Percentiles rank a stretch among this genome's conserved stretches.
These are phyloP conservation scores for Colletotrichum salicis DNA, from an alignment of 2,329 filamentous ascomycete species.

Conservation along the genomic window DNA sequence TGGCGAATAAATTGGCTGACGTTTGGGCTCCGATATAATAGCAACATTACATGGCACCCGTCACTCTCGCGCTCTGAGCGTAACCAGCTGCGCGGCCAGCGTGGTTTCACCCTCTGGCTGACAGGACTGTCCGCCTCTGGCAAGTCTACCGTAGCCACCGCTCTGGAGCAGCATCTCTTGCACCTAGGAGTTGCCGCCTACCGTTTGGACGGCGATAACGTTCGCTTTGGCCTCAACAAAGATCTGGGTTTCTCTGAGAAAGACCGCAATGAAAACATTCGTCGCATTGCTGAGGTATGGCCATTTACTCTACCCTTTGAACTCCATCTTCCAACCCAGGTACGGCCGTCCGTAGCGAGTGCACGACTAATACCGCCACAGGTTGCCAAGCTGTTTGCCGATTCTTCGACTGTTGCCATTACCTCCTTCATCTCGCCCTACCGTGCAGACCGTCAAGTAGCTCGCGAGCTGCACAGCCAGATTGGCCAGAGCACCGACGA, in stretches of 20 bases:
- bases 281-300: constrained; percentile 84
- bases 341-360: not conserved
- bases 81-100: constrained; percentile 79
- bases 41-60: constrained; percentile 92
- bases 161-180: constrained; percentile 95
- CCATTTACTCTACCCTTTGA: not conserved
- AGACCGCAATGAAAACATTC: constrained; percentile 97
- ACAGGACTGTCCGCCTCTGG: constrained; percentile 95
- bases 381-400: constrained; percentile 96
- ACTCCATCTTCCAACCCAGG: not conserved
- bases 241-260: constrained; percentile 94
- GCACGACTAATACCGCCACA: constrained; percentile 40
- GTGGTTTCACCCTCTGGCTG: constrained; percentile 96
- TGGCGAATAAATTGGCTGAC: not conserved
- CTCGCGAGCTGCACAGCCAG: constrained; percentile 80
- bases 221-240: constrained; percentile 97
- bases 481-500: constrained; percentile 68
- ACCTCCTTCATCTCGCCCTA: constrained; percentile 98
- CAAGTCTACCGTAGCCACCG: constrained; percentile 96
- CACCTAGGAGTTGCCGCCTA: constrained; percentile 86
- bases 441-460: constrained; percentile 83
- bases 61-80: constrained; percentile 83
- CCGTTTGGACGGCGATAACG: constrained; percentile 96
- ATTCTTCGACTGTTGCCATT: constrained; percentile 86
- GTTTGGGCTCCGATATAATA: constrained; percentile 47